Conservation (phyloP, 1,284 basidiomycete species). For the Xerocomus amazonicus region DNA sequence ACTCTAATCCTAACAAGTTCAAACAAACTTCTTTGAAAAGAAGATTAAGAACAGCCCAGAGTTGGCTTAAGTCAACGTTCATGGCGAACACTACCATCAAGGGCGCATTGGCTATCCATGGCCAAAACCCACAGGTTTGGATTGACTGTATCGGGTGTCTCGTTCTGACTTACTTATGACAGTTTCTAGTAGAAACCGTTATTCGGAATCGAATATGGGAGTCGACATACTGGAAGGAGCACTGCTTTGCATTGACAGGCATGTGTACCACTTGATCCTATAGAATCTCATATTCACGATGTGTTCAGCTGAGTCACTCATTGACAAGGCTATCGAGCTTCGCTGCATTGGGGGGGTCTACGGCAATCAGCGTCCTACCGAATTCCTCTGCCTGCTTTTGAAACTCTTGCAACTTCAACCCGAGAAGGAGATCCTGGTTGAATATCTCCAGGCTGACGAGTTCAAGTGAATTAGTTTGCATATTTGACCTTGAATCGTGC, state of each 20-base stretch:
- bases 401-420: constrained; percentile 98
- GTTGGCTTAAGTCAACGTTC: constrained; percentile 1
- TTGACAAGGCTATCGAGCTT: constrained; percentile 87
- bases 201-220: constrained; percentile 97
- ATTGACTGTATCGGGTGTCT: not conserved
- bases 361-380: constrained; percentile 87
- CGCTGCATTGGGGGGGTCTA: constrained; percentile 90
- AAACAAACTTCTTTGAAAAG: constrained; percentile 15
- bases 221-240: constrained; percentile 94
- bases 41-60: not conserved
- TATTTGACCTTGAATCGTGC: not conserved
- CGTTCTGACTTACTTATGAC: constrained; percentile 29
- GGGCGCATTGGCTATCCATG: constrained; percentile 84
- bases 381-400: constrained; percentile 87
- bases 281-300: constrained; percentile 6
- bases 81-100: constrained; percentile 92
- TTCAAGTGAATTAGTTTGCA: constrained; percentile 77
- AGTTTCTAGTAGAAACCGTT: constrained; percentile 96
- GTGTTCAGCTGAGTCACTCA: constrained; percentile 77
- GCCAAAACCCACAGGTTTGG: constrained; percentile 85
- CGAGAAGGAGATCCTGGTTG: constrained; percentile 92
- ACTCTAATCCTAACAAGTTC: constrained; percentile 18
- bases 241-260: constrained; percentile 92
- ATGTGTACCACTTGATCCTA: constrained; percentile 9
- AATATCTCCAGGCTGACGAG: constrained; percentile 93